Evolutionary conservation across 331 rosid genomes (phyloP).

Genomic region (Malus hybrid): DNA sequence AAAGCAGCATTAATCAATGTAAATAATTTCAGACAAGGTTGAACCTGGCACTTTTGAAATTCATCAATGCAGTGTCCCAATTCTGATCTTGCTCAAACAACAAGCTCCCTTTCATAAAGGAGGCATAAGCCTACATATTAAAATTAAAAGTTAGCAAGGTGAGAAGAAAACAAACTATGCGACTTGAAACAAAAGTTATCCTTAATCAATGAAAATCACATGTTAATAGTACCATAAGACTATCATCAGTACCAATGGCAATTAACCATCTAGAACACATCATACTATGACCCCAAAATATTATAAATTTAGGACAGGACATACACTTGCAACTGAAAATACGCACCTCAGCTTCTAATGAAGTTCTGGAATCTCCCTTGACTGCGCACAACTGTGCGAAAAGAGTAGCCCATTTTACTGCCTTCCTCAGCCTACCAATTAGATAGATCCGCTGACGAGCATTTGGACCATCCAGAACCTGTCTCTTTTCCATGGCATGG

Average conservation of each 20-base stretch:
- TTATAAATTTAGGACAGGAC: not conserved
- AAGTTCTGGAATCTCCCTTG: constrained; percentile 91
- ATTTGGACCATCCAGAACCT: constrained; percentile 88
- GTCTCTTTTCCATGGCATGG: constrained; percentile 98
- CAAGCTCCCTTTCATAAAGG: constrained; percentile 93
- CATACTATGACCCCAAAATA: not conserved
- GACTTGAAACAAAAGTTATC: not conserved
- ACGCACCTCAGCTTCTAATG: constrained; percentile 93
- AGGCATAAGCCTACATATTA: constrained; percentile 75
- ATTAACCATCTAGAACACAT: not conserved
- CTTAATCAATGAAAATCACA: not conserved
- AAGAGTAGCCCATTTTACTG: constrained; percentile 83
- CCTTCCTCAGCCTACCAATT: constrained; percentile 96
- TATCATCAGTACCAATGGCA: not conserved
- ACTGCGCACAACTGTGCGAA: constrained; percentile 71
- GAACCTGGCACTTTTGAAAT: constrained; percentile 97
- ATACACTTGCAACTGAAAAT: not conserved
- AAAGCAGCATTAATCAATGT: not conserved
- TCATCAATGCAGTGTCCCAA: constrained; percentile 82
- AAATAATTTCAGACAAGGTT: not conserved
- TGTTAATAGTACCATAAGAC: not conserved
- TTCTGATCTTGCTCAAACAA: constrained; percentile 93
- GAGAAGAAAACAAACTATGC: constrained; percentile 1
- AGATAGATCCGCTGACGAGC: constrained; percentile 76
- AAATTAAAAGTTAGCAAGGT: constrained; percentile 7